phyloP scores from a whole-genome alignment of 2,329 filamentous ascomycete genomes.

The Massarina eburnea region DNA sequence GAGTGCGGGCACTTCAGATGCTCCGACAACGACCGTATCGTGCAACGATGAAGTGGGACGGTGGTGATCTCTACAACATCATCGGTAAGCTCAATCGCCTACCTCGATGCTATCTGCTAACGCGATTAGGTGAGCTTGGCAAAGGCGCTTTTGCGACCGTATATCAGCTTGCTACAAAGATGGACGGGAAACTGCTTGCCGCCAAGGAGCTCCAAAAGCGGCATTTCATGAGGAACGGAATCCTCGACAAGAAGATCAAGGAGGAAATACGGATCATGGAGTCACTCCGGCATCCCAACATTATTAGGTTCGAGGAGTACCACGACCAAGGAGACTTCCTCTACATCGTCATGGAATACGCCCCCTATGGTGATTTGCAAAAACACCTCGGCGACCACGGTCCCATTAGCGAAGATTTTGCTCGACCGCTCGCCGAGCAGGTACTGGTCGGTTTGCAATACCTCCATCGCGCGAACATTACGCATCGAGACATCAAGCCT shows the following conservation, averaged over 20 bases:
- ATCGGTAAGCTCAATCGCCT: constrained; percentile 44
- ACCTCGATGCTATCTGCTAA: neutral
- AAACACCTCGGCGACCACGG: constrained; percentile 66
- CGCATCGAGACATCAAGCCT: constrained; percentile 97
- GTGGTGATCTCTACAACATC: constrained; percentile 81
- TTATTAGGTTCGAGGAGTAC: constrained; percentile 89
- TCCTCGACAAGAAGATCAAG: constrained; percentile 87
- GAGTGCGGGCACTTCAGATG: constrained; percentile 26
- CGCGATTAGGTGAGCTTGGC: constrained; percentile 65
- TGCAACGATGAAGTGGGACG: constrained; percentile 75
- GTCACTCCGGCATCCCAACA: constrained; percentile 78
- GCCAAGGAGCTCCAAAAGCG: constrained; percentile 95
- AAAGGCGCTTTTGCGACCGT: constrained; percentile 95
- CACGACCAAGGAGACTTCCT: constrained; percentile 78
- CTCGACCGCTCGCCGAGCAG: constrained; percentile 72
- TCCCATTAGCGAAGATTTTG: constrained; percentile 66
- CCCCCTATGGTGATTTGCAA: constrained; percentile 80
- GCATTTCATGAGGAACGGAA: constrained; percentile 88
- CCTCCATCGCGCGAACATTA: constrained; percentile 84
- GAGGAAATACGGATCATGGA: constrained; percentile 98
- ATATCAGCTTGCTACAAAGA: constrained; percentile 84
- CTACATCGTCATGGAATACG: constrained; percentile 97
- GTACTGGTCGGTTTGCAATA: constrained; percentile 82
- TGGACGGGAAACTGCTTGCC: constrained; percentile 79
- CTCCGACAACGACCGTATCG: constrained; percentile 29